Evolutionary conservation across 2,329 filamentous ascomycete species (phyloP), one percentile per base, ranked within the genome.

Genomic region (Aspergillus quadrilineatus): DNA sequence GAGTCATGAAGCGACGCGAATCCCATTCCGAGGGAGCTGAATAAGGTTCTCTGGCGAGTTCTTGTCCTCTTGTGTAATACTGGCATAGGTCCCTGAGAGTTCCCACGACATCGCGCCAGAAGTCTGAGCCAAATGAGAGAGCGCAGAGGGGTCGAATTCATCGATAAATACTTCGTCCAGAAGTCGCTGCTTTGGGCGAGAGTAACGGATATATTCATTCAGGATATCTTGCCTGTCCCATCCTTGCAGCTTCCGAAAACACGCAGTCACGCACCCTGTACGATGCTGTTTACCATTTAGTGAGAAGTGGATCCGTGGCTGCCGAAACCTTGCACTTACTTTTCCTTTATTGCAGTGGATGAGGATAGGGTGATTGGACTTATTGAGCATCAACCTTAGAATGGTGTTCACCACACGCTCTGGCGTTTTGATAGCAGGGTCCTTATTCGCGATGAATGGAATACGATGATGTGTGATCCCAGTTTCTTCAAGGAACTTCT

Each of bases 321-420:
- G 34, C 36, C 22, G 3, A 6, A 17, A 9, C 37, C 15, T 4
- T 37, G n/a, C 22, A 66, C 75, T 61, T 73, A 86, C 84, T 76
- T 87, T 94, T 69, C 92, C 92, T 65, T 96, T 92, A 70, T 96
- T 97, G 81, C 92, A 97, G 73, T 97, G 92, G 46, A 97, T 83
- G 39, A 96, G 80, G 9, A 97, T 74, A 0, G 92, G 92, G 63
- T 94, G 86, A 60, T 95, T 91, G 34, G 80, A 75, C 48, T 82
- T 82, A 67, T 95, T 84, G 52, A 93, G 79, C 41, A 93, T 82
- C 42, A 93, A 77, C 10, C 83, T 78, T 26, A 96, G 80, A 45
- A 93, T 90, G 6, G 83, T 77, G 60, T 82, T 81, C 81, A 96
- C 90, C 28, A 86, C 85, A 44, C 79, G 73, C 6, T 84, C 69